These are phyloP conservation scores for Trichosporon sp. DNA, from an alignment of 1,284 basidiomycete genomes.

Conservation along the genomic window DNA sequence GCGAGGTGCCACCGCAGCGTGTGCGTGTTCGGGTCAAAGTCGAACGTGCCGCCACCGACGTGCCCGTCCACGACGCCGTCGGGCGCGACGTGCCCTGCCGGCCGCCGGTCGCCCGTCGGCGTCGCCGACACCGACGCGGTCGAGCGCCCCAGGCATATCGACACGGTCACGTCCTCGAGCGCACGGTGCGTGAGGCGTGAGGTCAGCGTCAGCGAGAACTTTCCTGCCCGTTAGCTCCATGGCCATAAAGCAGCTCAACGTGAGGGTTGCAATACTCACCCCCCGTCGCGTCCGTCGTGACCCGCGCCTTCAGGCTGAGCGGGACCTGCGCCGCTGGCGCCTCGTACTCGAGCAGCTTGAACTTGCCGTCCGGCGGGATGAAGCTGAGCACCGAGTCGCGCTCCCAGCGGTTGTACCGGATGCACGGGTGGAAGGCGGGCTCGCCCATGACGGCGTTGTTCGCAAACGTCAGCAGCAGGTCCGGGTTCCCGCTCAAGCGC, in stretches of 20 bases:
- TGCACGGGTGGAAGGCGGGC: constrained; percentile 84
- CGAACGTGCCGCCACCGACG: constrained; percentile 65
- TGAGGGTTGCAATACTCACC: constrained; percentile 51
- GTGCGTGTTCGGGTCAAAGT: constrained; percentile 65
- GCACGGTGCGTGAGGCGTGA: constrained; percentile 63
- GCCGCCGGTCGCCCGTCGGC: constrained; percentile 40
- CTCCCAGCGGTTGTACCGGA: constrained; percentile 72
- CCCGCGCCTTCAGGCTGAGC: constrained; percentile 59
- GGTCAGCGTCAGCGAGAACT: constrained; percentile 65
- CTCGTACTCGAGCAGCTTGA: constrained; percentile 80
- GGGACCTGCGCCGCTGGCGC: constrained; percentile 56
- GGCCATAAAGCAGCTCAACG: too few relatives aligned
- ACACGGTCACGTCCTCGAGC: constrained; percentile 66
- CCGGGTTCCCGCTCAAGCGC: constrained; percentile 77
- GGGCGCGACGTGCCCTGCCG: constrained; percentile 23
- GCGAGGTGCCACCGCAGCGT: constrained; percentile 70
- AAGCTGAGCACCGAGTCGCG: constrained; percentile 79
- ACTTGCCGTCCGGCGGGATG: constrained; percentile 89
- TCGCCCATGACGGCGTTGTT: constrained; percentile 72
- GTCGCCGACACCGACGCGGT: constrained; percentile 55
- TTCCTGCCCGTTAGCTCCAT: constrained; percentile 53
- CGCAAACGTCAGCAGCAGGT: constrained; percentile 72
- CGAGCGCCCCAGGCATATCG: constrained; percentile 68
- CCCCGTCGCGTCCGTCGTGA: constrained; percentile 61
- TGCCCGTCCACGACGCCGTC: constrained; percentile 35